Evolutionary conservation across 2,329 filamentous ascomycete genomes (phyloP).

Genomic region (Aspergillus sp.): DNA sequence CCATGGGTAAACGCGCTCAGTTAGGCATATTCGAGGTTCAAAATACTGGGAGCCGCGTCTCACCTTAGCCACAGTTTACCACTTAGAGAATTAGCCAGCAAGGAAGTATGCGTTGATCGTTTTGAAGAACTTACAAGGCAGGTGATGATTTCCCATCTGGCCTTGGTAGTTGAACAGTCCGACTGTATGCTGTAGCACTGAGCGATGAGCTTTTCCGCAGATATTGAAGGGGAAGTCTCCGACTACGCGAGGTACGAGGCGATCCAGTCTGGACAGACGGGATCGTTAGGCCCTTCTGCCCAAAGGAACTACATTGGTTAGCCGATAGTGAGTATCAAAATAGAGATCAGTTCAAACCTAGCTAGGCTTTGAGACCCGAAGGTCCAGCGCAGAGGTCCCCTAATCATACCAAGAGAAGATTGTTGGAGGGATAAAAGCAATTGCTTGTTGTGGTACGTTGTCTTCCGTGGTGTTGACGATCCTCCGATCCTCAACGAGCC

Average conservation of each 20-base stretch:
- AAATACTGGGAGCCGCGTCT: conserved; percentile 23
- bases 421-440: neutral
- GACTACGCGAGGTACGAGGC: neutral
- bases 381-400: conserved; percentile 10
- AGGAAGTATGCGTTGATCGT: neutral
- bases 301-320: neutral
- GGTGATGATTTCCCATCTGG: neutral
- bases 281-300: neutral
- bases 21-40: neutral
- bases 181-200: neutral
- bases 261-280: neutral
- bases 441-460: neutral
- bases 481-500: neutral
- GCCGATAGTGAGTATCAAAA: neutral
- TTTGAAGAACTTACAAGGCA: conserved; percentile 1
- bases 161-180: neutral
- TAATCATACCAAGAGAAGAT: conserved; percentile 7
- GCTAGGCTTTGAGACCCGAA: conserved; percentile 13
- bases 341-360: neutral
- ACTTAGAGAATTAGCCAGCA: conserved; percentile 18
- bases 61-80: conserved; percentile 26
- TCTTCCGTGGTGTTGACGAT: too few relatives aligned
- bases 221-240: neutral
- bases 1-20: neutral
- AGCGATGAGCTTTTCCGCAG: conserved; percentile 13